Conservation (phyloP, 768 basidiomycete species). For the Terana coerulea region DNA sequence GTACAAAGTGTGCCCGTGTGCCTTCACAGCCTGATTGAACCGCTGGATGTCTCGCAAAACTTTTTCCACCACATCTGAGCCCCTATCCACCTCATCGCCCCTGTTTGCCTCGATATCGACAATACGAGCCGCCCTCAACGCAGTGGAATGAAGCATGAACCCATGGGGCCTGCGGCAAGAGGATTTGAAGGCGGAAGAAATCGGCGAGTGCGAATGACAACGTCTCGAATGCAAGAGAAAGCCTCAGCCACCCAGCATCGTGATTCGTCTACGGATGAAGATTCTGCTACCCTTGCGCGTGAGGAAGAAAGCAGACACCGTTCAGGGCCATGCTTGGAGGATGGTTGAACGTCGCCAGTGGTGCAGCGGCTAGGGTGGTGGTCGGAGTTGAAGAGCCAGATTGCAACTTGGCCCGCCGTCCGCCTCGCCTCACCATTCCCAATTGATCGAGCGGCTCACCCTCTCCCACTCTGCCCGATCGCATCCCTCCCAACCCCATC, state of each 20-base stretch:
- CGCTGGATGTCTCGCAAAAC: background rate
- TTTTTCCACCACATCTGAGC: background rate
- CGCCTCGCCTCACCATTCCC: background rate
- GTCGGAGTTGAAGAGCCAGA: background rate
- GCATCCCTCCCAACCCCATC: background rate
- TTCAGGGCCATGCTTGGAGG: background rate
- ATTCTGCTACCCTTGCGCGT: background rate
- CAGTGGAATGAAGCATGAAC: background rate
- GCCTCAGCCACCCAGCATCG: background rate
- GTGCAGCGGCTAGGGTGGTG: background rate
- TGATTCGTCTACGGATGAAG: background rate
- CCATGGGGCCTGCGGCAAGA: background rate
- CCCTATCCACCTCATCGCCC: background rate
- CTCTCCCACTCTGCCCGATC: background rate
- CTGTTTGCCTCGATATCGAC: background rate
- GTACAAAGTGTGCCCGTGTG: background rate
- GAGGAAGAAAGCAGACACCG: background rate
- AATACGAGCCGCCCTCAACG: background rate
- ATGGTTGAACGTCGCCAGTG: background rate
- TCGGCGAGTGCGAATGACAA: background rate
- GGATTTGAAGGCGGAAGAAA: background rate
- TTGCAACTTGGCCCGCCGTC: background rate
- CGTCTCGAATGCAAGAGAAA: background rate
- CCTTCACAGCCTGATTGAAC: background rate
- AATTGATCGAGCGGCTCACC: constrained; percentile 1